Evolutionary conservation across 176 grass and related monocot genomes (phyloP).

Genomic region (Oryza meridionalis): DNA sequence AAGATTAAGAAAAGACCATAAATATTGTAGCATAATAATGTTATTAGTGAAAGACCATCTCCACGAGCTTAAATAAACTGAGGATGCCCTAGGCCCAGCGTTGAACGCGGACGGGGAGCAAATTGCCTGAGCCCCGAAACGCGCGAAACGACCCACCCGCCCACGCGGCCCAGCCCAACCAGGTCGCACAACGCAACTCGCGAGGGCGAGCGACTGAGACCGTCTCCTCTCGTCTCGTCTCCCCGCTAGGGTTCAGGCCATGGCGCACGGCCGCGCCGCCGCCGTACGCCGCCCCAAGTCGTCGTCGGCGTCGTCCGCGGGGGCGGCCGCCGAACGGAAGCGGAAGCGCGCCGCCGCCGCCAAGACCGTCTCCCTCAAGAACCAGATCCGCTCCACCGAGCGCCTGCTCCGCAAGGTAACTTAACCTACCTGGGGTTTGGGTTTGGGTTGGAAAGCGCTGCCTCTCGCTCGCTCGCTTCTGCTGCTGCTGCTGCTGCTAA

Average conservation of each 20-base stretch:
- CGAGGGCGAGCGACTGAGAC: background rate
- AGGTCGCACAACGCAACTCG: too few species aligned
- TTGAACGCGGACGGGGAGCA: background rate
- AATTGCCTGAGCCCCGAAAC: background rate
- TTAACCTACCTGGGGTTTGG: slow-evolving; percentile 8
- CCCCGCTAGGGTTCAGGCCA: slow-evolving; percentile 56
- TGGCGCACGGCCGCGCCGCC: slow-evolving; percentile 74
- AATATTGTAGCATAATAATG: too few species aligned
- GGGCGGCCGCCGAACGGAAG: slow-evolving; percentile 40
- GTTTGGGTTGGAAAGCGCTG: background rate
- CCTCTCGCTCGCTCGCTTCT: background rate
- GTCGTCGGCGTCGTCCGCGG: slow-evolving; percentile 39
- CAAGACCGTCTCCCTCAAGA: slow-evolving; percentile 84
- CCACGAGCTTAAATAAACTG: too few species aligned
- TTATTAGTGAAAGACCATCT: too few species aligned
- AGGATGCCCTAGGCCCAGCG: background rate
- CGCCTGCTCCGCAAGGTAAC: slow-evolving; percentile 95
- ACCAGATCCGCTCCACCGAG: slow-evolving; percentile 90
- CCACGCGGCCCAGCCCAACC: slow-evolving; percentile 31
- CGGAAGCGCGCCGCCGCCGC: slow-evolving; percentile 51
- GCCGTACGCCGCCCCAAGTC: slow-evolving; percentile 55
- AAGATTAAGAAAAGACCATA: too few species aligned
- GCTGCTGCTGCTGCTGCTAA: background rate
- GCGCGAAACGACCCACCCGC: background rate
- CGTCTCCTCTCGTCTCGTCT: background rate